Conservation (phyloP, 2,329 filamentous ascomycete species). For the Neofusicoccum cordaticola region DNA sequence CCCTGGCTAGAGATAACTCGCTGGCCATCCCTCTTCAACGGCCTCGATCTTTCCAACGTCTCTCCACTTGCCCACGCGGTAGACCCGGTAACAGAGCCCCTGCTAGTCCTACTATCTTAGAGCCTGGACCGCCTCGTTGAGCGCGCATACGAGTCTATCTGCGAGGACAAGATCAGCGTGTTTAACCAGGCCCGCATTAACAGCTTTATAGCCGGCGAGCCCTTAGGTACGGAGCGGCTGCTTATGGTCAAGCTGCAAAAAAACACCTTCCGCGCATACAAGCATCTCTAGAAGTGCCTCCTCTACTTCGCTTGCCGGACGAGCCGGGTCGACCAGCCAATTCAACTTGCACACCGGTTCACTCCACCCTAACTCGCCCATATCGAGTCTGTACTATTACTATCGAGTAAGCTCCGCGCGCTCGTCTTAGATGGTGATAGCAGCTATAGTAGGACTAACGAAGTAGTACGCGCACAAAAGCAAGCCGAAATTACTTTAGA, state of each 20-base stretch:
- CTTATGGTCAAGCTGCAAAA: slow-evolving; percentile 21
- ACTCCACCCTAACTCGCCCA: not conserved
- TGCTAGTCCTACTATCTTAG: too few relatives aligned
- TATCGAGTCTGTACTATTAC: not conserved
- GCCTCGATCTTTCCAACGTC: too few relatives aligned
- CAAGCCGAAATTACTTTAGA: not conserved
- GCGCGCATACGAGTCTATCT: slow-evolving; percentile 13
- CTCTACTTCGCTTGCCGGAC: slow-evolving; percentile 21
- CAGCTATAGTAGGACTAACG: too few relatives aligned
- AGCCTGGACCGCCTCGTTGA: slow-evolving; percentile 15
- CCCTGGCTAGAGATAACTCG: too few relatives aligned
- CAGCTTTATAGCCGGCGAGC: slow-evolving; percentile 17
- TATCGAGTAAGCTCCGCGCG: not conserved
- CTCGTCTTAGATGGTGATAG: too few relatives aligned
- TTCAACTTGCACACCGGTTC: not conserved
- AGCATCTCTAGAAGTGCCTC: slow-evolving; percentile 21
- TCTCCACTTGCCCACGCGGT: too few relatives aligned
- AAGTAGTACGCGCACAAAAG: not conserved
- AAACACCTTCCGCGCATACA: slow-evolving; percentile 19
- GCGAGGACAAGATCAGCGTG: slow-evolving; percentile 19
- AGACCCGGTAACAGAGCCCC: too few relatives aligned
- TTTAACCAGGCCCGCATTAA: slow-evolving; percentile 20
- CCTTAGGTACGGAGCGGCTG: slow-evolving; percentile 4
- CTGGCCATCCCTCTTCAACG: too few relatives aligned
- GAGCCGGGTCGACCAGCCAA: not conserved